phyloP scores from a whole-genome alignment of 225 moss, liverwort and hornwort genomes.

The Marchantia paleacea region DNA sequence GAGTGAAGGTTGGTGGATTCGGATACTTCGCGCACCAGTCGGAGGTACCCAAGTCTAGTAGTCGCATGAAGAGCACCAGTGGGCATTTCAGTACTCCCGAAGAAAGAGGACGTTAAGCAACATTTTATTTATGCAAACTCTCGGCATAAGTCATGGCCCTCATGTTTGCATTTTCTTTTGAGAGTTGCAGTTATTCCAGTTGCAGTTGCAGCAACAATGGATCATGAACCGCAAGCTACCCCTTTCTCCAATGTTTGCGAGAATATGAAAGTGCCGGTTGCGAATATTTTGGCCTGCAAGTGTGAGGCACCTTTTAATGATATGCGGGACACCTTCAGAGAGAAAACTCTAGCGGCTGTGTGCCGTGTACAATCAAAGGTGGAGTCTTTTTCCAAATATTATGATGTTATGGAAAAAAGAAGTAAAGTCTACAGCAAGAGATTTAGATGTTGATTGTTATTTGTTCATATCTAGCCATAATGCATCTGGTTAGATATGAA shows the following conservation, averaged over 20 bases:
- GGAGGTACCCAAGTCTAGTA: too few species aligned
- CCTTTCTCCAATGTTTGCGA: constrained; percentile 21
- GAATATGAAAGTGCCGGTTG: constrained; percentile 20
- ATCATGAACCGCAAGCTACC: constrained; percentile 24
- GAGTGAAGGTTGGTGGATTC: too few species aligned
- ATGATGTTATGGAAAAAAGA: neutral
- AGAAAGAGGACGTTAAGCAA: neutral
- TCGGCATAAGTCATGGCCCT: neutral
- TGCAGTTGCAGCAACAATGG: constrained; percentile 34
- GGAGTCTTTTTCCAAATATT: neutral
- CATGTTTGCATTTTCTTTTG: neutral
- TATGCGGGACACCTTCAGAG: neutral
- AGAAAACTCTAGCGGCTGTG: neutral
- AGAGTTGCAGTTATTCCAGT: constrained; percentile 35
- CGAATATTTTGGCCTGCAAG: neutral
- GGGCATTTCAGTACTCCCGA: too few species aligned
- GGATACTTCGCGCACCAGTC: too few species aligned
- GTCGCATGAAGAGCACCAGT: too few species aligned
- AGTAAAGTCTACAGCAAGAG: too few species aligned
- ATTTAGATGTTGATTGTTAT: too few species aligned
- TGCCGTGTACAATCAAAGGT: constrained; percentile 7
- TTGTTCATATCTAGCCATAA: too few species aligned
- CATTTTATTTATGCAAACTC: neutral
- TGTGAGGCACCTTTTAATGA: neutral
- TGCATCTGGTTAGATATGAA: too few species aligned